Percentiles rank a stretch among this genome's conserved stretches.
phyloP scores from a whole-genome alignment of 2,329 filamentous ascomycete species.

The Pseudogymnoascus sp. region DNA sequence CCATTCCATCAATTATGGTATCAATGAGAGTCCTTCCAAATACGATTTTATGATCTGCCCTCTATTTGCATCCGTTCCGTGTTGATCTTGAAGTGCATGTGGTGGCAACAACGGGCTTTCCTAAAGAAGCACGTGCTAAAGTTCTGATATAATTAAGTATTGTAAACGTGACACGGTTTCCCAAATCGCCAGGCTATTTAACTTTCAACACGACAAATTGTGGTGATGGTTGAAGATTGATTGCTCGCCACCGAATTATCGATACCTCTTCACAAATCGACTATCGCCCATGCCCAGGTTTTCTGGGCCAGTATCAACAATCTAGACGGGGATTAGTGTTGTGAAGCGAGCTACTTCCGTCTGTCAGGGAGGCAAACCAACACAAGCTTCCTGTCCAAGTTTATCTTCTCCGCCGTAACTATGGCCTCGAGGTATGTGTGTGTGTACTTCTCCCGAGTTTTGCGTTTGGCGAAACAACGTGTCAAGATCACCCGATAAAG shows the following conservation, averaged over 20 bases:
- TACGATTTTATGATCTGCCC: neutral
- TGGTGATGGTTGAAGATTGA: neutral
- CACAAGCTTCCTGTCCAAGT: neutral
- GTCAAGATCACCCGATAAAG: neutral
- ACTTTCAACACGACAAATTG: neutral
- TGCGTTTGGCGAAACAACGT: neutral
- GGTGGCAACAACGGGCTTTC: neutral
- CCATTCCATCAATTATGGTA: neutral
- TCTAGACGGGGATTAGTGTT: constrained; percentile 4
- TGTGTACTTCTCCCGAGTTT: neutral
- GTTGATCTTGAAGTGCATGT: neutral
- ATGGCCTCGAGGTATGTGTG: constrained; percentile 3
- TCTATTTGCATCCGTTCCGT: neutral
- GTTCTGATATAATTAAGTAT: neutral
- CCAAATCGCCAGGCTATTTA: neutral
- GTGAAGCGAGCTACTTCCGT: neutral
- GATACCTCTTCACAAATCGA: neutral
- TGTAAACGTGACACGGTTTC: constrained; percentile 4
- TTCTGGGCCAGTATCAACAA: neutral
- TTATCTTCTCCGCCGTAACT: constrained; percentile 8
- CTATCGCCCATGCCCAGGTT: neutral
- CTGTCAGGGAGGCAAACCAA: constrained; percentile 20
- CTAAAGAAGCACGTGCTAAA: neutral
- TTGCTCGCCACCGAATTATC: neutral
- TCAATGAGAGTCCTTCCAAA: neutral